Base-by-base conservation (phyloP, 768 basidiomycete genomes). In the Boletus tomentosulus region DNA sequence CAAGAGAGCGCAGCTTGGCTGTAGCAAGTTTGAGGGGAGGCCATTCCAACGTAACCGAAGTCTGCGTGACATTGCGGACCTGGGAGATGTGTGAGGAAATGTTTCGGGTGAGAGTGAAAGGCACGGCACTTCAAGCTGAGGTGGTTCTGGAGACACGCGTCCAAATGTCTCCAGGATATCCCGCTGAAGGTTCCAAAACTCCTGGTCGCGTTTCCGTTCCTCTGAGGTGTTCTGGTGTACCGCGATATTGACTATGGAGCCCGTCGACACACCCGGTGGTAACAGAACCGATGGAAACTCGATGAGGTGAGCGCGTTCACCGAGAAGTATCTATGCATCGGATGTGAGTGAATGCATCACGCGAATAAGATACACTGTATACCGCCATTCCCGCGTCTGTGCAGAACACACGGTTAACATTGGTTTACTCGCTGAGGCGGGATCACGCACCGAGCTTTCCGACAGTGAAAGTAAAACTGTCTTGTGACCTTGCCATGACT, bases 31-130 rank as follows among this genome's bases (percentile, higher is more conserved):
- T 74, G 19, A 98, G 73, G 34, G 82, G 68, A 4, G 92, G 89
- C 97, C 97, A 99, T 76, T 99, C 95, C 22, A 99, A 80, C 2
- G 94, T 95, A 3, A 95, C 92, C 9, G 89, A 94, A 1, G 97
- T 99, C 77, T 99, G 97, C 0, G 97, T 98, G 46, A 92, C 84
- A 63, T 97, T 94, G 42, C 95, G 85, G 19, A 98, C 80, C 85
- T 93, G 61, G 10, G 51, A 41, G 50, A 31, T 5, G 11, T 31
- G 46, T 55, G 49, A 50, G 57, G 10, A 15, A 35, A 30, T 4
- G 46, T 43, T 33, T 22, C 35, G 25, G 13, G 57, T 13, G 41
- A 39, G 25, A 39, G n/a, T 9, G 24, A 31, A 15, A 35, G 24
- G 2, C 6, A 13, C 71, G 76, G 56, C 62, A 93, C 91, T 71